Conservation (phyloP, 1,139 yeast genomes). For the Diutina ranongensis region DNA sequence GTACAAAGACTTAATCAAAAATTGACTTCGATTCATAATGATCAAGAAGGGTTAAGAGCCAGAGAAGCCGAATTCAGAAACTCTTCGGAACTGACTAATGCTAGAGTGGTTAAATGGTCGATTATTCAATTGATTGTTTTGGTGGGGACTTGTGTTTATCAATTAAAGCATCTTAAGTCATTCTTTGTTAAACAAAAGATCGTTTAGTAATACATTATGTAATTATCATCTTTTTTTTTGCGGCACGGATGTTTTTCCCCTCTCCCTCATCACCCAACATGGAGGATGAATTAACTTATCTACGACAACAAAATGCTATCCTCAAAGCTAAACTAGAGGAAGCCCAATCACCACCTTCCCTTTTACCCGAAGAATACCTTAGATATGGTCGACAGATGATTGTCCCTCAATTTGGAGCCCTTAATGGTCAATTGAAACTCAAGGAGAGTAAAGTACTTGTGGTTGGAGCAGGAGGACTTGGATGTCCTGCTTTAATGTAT, state of each 20-base stretch:
- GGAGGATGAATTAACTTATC: not conserved
- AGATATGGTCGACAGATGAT: constrained; percentile 95
- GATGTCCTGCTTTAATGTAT: constrained; percentile 84
- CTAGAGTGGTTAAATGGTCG: constrained; percentile 56
- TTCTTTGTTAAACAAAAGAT: constrained; percentile 58
- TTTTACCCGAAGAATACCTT: constrained; percentile 45
- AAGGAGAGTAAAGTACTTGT: constrained; percentile 54
- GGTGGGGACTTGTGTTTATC: constrained; percentile 55
- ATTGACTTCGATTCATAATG: constrained; percentile 46
- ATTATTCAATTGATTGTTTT: constrained; percentile 47
- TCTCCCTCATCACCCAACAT: not conserved
- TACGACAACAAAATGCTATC: not conserved
- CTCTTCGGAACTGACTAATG: constrained; percentile 52
- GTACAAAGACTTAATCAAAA: constrained; percentile 43
- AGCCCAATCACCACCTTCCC: not conserved
- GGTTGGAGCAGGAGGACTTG: constrained; percentile 95
- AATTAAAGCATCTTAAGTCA: constrained; percentile 47
- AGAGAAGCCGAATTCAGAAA: constrained; percentile 63
- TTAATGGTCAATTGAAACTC: constrained; percentile 43
- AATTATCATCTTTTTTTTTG: not conserved
- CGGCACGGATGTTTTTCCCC: not conserved
- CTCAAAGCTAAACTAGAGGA: not conserved
- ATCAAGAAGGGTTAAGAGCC: constrained; percentile 55
- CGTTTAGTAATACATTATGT: constrained; percentile 15
- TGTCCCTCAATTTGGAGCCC: constrained; percentile 63